Conservation (phyloP, 1,284 basidiomycete species). For the Vanrija pseudolonga region DNA sequence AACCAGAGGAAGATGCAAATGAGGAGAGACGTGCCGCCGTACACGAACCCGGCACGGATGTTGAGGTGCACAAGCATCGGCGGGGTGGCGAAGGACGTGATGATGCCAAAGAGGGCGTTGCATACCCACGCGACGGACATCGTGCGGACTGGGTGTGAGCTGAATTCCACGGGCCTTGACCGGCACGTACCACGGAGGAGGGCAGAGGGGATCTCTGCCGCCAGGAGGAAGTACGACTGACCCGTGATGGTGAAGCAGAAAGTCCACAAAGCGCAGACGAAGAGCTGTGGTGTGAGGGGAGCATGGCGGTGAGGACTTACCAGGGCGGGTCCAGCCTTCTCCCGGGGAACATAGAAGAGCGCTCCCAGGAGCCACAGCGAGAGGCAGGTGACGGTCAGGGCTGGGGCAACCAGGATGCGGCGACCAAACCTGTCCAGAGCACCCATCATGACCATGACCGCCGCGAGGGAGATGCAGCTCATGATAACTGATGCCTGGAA, state of each 20-base stretch:
- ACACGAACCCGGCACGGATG: constrained; percentile 23
- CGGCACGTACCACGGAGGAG: constrained; percentile 8
- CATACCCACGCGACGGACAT: neutral
- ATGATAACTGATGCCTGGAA: constrained; percentile 23
- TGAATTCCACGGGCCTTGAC: too few relatives aligned
- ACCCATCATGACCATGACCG: constrained; percentile 10
- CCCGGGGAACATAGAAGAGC: too few relatives aligned
- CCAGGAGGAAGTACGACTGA: neutral
- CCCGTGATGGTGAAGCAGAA: constrained; percentile 18
- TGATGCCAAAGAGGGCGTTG: neutral
- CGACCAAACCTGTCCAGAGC: constrained; percentile 20
- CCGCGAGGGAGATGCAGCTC: neutral
- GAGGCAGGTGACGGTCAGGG: neutral
- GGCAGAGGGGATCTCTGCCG: too few relatives aligned
- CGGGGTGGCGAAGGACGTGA: constrained; percentile 14
- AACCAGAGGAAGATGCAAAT: constrained; percentile 24
- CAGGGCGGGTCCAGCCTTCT: too few relatives aligned
- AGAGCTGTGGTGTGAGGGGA: too few relatives aligned
- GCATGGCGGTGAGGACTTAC: too few relatives aligned
- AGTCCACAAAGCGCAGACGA: constrained; percentile 12
- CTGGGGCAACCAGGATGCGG: neutral
- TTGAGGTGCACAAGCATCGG: constrained; percentile 21
- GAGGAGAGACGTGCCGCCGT: constrained; percentile 19
- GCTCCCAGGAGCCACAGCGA: constrained; percentile 11
- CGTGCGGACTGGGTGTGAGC: neutral